A percentile compares a stretch with the other conserved stretches of the same genome.
Evolutionary conservation across 129 eudicot genomes (phyloP).

Genomic region (Gnaphalium uliginosum): DNA sequence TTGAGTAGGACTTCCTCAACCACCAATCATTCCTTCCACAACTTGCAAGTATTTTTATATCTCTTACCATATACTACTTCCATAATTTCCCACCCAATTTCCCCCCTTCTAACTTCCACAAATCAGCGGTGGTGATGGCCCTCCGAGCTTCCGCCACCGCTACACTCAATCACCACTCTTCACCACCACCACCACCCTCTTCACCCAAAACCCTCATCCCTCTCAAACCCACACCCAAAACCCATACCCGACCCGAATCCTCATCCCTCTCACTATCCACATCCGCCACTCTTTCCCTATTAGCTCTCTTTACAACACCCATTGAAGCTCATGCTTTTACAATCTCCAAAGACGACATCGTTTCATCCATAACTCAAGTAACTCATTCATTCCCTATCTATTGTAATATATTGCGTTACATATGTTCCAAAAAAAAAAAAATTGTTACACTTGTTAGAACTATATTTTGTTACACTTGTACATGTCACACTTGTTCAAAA

Average conservation of each 20-base stretch:
- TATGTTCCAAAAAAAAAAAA: no score
- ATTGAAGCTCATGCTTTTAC: slow-evolving; percentile 56
- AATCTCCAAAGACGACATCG: slow-evolving; percentile 75
- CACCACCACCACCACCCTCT: slow-evolving; percentile 46
- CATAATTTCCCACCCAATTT: background rate
- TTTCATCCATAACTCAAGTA: slow-evolving; percentile 85
- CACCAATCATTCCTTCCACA: slow-evolving; percentile 8
- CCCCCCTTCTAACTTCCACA: background rate
- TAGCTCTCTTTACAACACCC: slow-evolving; percentile 58
- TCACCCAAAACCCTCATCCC: slow-evolving; percentile 38
- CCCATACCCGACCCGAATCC: slow-evolving; percentile 43
- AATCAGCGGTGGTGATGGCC: slow-evolving; percentile 69
- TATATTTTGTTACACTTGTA: no score
- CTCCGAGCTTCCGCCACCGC: slow-evolving; percentile 82
- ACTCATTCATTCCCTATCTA: background rate
- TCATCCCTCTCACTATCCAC: slow-evolving; percentile 43
- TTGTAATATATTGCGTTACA: background rate
- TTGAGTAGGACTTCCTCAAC: background rate
- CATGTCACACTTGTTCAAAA: no score
- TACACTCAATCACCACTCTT: slow-evolving; percentile 45
- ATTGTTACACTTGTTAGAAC: no score
- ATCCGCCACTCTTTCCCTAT: slow-evolving; percentile 56
- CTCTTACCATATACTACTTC: slow-evolving; percentile 14
- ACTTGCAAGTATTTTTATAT: slow-evolving; percentile 22
- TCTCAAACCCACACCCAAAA: slow-evolving; percentile 47